These are phyloP conservation scores for Yarrowia keelungensis DNA, from an alignment of 805 yeast species.

Conservation along the genomic window DNA sequence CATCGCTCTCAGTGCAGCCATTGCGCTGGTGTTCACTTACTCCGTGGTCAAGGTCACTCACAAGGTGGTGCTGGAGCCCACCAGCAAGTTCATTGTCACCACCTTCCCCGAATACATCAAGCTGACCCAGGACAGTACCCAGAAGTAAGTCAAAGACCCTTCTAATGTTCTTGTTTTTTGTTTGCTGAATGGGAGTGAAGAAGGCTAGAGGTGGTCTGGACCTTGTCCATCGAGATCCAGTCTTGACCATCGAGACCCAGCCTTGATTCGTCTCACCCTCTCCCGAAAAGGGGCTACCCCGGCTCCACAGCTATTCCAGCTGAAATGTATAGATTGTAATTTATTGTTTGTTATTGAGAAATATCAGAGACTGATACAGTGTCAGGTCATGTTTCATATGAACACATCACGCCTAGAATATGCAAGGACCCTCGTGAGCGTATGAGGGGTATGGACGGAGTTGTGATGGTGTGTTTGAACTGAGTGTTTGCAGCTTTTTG, in stretches of 20 bases:
- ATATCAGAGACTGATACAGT: background rate
- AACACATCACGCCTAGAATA: constrained; percentile 3
- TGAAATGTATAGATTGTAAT: constrained; percentile 37
- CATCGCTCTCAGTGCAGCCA: constrained; percentile 28
- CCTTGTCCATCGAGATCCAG: background rate
- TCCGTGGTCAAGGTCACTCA: constrained; percentile 31
- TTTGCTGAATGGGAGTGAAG: constrained; percentile 9
- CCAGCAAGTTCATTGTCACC: constrained; percentile 25
- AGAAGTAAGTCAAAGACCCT: background rate
- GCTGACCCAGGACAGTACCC: constrained; percentile 37
- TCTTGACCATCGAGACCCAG: background rate
- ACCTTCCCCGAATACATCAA: constrained; percentile 36
- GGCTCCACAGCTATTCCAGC: constrained; percentile 25
- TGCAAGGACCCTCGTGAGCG: background rate
- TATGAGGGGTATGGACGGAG: too few species aligned
- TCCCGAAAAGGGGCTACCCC: constrained; percentile 3
- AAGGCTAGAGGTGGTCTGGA: too few species aligned
- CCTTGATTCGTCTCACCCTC: background rate
- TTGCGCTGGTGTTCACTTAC: constrained; percentile 32
- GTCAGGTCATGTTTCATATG: background rate
- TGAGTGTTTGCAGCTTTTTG: too few species aligned
- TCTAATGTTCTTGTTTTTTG: background rate
- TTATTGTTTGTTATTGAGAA: constrained; percentile 30
- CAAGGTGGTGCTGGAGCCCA: constrained; percentile 32
- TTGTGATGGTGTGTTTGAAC: too few species aligned